Base-by-base conservation (phyloP, 2,329 filamentous ascomycete genomes). In the Alternaria triticimaculans region DNA sequence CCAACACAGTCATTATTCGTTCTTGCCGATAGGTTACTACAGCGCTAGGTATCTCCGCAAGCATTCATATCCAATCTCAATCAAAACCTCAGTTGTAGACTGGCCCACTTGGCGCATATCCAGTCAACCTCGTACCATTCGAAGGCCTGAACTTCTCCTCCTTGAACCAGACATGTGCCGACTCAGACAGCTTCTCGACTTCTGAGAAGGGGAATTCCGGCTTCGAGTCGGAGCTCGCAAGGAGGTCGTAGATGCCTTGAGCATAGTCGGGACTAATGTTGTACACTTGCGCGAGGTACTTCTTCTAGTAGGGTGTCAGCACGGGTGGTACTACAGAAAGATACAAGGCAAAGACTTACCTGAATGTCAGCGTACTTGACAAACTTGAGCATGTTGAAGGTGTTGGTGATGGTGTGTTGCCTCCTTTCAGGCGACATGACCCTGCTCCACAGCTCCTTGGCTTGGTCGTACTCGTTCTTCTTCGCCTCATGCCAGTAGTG, bases 401-500 rank as follows among this genome's bases (percentile, higher is more conserved):
- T 87, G 69, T 87, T 87, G 43, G 73, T 73, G 66, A 84, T 82
- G 7, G 84, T 81, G 66, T 86, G 82, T 53, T 81, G 71, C 30
- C 82, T 78, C 66, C 80, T 76, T 58, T 81, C 66, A 11, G 81
- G 77, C 55, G 70, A 80, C 84, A 87, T 86, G 59, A 86, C 85
- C 11, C 79, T 73, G 20, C 65, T 71, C 79, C 85, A 87, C 11
- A 87, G 80, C 63, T 83, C 82, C 5, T 78, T 80, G 4, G 84
- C 81, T 70, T 87, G 85, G 23, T 83, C 82, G 70, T 87, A 87
- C 53, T 87, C 85, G 64, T 76, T 84, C 68, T 79, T 79, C 73
- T 84, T 84, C 20, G 84, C 85, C 70, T 87, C 85, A 67, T 87
- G 85, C 79, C 81, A 86, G 76, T 83, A 86, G 69, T 87, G 84